These are phyloP conservation scores for Bothriochloa decipiens DNA, from an alignment of 176 grass and related monocot genomes.

Conservation along the genomic window DNA sequence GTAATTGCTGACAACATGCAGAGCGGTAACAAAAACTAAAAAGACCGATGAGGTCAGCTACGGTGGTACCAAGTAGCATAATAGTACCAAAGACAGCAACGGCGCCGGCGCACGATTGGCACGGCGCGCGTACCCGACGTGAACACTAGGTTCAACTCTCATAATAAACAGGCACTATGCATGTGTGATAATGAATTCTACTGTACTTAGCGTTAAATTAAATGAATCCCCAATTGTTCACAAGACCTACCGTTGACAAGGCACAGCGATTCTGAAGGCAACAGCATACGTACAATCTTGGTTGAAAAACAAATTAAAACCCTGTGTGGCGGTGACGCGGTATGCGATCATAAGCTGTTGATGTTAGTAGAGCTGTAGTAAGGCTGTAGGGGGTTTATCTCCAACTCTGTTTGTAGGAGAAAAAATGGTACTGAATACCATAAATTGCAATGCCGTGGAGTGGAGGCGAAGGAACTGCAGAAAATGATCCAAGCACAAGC, in stretches of 20 bases:
- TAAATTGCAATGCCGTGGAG: neutral
- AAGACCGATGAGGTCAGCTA: neutral
- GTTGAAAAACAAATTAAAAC: neutral
- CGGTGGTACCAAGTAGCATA: neutral
- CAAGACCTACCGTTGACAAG: neutral
- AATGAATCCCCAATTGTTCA: neutral
- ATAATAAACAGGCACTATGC: neutral
- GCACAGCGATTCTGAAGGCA: neutral
- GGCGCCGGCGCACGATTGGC: neutral
- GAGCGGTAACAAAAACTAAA: neutral
- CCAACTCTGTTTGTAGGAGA: neutral
- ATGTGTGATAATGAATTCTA: neutral
- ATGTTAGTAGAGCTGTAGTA: neutral
- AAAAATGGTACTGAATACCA: neutral
- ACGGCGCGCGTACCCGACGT: neutral
- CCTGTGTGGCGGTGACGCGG: neutral
- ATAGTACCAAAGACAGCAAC: neutral
- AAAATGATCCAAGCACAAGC: neutral
- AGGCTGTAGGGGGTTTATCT: neutral
- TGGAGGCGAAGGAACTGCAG: neutral
- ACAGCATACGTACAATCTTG: neutral
- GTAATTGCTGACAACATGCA: slow-evolving; percentile 1
- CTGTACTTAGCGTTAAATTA: neutral
- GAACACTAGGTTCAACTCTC: neutral
- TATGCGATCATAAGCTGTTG: neutral